Base-by-base conservation (phyloP, 2,329 filamentous ascomycete species). In the Thermoascus crustaceus region DNA sequence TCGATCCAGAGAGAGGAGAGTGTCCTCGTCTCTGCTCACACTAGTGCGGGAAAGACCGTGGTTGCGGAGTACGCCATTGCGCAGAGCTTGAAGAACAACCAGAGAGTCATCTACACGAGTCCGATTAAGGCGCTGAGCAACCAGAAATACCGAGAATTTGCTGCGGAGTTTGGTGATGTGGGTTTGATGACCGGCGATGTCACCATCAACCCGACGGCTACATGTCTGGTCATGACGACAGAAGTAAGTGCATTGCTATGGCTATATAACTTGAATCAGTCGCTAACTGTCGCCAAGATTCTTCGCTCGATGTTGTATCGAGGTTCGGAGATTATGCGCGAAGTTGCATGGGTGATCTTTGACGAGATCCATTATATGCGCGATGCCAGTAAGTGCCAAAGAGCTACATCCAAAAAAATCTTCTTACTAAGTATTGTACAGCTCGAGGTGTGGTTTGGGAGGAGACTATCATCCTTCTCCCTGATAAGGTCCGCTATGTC, bases 311-410 rank as follows among this genome's bases (percentile, higher is more conserved):
- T 98, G 91, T 61, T 98, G 64, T 98, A 98, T 63, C 78, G 91
- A 48, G 91, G 91, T 41, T 96, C 91, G 0, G 91, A 98, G 67
- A 96, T 98, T 46, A 98, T 98, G 89, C 86, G 91, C 48, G 91
- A 98, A 67, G 93, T 98, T 2, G 88, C 84, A 9, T 98, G 91
- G 91, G 93, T 98, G 2, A 72, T 98, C 2, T 98, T 98, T 51
- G 91, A 98, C 63, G 91, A 98, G 63, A 94, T 98, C 43, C 91
- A 98, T 63, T 98, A 98, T 64, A 82, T 98, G 78, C 80, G 91
- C 54, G 91, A 98, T 64, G 93, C 93, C 63, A 71, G 61, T 63
- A 54, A 42, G 58, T 45, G 27, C 11, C 7, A 23, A 13, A 26
- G 21, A 30, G 4, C 6, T 6, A 22, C 2, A 2, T 18, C 22